phyloP scores from a whole-genome alignment of 1,284 basidiomycete species.

The Schizopora paradoxa region DNA sequence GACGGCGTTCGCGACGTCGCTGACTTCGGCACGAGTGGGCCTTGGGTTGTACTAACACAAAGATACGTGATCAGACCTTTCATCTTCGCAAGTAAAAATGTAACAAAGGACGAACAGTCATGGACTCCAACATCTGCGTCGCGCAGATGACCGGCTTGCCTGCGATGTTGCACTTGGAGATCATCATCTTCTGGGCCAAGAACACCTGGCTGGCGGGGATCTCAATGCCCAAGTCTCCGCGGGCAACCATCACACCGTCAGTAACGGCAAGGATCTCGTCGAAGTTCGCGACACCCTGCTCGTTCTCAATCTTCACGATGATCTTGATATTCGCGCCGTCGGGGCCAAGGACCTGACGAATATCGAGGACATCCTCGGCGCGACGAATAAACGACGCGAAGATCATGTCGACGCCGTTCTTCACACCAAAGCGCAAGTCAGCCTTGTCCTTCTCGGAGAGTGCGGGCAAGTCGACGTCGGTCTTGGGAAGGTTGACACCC shows the following conservation, averaged over 20 bases:
- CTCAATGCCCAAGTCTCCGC: conserved; percentile 97
- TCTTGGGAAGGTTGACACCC: conserved; percentile 99
- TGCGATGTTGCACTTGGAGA: conserved; percentile 93
- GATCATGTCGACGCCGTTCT: conserved; percentile 98
- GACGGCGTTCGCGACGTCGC: conserved; percentile 96
- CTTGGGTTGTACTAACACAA: conserved; percentile 81
- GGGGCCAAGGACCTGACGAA: conserved; percentile 85
- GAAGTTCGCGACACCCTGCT: conserved; percentile 96
- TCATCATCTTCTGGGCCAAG: conserved; percentile 99
- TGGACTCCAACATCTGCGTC: conserved; percentile 99
- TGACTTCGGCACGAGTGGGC: conserved; percentile 94
- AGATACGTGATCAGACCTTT: not conserved
- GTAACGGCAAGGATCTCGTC: conserved; percentile 92
- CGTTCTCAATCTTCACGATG: conserved; percentile 98
- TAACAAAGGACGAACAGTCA: conserved; percentile 63
- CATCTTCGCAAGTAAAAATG: conserved; percentile 18
- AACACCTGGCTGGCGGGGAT: conserved; percentile 98
- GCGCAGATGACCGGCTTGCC: conserved; percentile 99
- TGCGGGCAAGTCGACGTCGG: conserved; percentile 95
- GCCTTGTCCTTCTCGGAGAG: conserved; percentile 98
- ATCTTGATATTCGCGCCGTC: conserved; percentile 94
- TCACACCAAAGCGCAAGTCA: conserved; percentile 93
- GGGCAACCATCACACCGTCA: conserved; percentile 98
- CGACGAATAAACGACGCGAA: conserved; percentile 97
- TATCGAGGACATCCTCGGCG: conserved; percentile 87